A percentile compares a stretch with the other conserved stretches of the same genome.
Conservation (phyloP, 2,329 filamentous ascomycete genomes). For the Dendrostoma leiphaemia region DNA sequence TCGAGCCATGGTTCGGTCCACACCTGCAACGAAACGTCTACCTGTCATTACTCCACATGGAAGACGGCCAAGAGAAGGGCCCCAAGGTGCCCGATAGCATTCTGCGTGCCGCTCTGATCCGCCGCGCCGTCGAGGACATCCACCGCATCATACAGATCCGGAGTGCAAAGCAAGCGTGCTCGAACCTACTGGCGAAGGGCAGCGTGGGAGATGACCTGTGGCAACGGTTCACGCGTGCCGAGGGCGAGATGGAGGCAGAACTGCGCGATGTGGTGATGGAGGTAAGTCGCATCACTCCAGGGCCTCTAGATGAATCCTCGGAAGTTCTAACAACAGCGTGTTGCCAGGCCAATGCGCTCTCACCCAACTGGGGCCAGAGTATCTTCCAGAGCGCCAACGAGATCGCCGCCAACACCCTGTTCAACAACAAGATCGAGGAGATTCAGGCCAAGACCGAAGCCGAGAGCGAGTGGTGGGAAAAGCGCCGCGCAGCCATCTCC, state of each 20-base stretch:
- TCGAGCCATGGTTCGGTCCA: conserved; percentile 91
- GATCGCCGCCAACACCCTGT: conserved; percentile 79
- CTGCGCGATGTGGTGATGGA: conserved; percentile 90
- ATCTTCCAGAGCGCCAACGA: conserved; percentile 99
- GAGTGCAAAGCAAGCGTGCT: conserved; percentile 83
- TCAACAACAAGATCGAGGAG: conserved; percentile 73
- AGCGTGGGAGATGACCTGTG: conserved; percentile 95
- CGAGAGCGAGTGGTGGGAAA: conserved; percentile 93
- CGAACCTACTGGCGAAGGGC: conserved; percentile 78
- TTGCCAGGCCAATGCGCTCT: conserved; percentile 83
- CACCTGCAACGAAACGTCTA: conserved; percentile 95
- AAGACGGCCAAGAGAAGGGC: conserved; percentile 63
- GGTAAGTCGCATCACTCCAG: conserved; percentile 48
- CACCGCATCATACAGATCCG: conserved; percentile 86
- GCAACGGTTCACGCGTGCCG: conserved; percentile 86
- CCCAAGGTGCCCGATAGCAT: conserved; percentile 77
- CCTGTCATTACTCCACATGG: conserved; percentile 83
- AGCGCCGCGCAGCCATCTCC: conserved; percentile 71
- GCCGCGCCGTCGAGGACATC: conserved; percentile 90
- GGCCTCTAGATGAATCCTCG: neutral
- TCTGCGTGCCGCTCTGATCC: conserved; percentile 81
- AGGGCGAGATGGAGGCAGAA: conserved; percentile 98
- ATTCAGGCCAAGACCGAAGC: conserved; percentile 67
- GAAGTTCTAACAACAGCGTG: neutral
- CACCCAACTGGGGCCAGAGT: conserved; percentile 83